Percentiles rank a stretch among this genome's conserved stretches.
Evolutionary conservation across 371 early-diverging fungal species (phyloP).

Genomic region (Mucor circinelloides): DNA sequence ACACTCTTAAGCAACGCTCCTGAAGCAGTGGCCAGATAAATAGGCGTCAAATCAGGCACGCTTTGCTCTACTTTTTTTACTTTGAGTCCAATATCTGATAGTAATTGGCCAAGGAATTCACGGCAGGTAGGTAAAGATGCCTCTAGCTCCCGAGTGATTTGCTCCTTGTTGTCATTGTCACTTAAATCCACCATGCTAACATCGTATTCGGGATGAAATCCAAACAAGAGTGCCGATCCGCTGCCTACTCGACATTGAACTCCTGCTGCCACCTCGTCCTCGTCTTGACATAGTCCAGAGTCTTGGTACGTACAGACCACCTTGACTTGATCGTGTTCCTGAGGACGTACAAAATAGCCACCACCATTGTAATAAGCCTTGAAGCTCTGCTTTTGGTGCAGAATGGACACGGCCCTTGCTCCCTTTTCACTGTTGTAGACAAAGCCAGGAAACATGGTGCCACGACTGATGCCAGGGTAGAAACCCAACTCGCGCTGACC

Average conservation of each 20-base stretch:
- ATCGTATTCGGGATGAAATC: slow-evolving; percentile 75
- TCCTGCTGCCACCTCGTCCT: slow-evolving; percentile 40
- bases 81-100: slow-evolving; percentile 55
- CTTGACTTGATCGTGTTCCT: slow-evolving; percentile 30
- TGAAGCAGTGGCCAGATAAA: slow-evolving; percentile 43
- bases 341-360: slow-evolving; percentile 65
- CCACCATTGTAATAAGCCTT: slow-evolving; percentile 78
- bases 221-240: slow-evolving; percentile 69
- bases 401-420: slow-evolving; percentile 47
- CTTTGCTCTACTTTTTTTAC: slow-evolving; percentile 23
- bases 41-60: slow-evolving; percentile 50
- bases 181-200: slow-evolving; percentile 42
- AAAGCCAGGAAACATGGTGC: slow-evolving; percentile 78
- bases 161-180: slow-evolving; percentile 37
- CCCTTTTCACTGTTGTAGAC: slow-evolving; percentile 79
- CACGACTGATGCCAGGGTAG: slow-evolving; percentile 69
- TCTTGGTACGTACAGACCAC: slow-evolving; percentile 63
- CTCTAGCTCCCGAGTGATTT: slow-evolving; percentile 41
- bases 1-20: background rate
- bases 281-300: slow-evolving; percentile 22
- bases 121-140: slow-evolving; percentile 49
- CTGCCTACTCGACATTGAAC: slow-evolving; percentile 61
- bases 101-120: slow-evolving; percentile 48
- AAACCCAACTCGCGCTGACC: slow-evolving; percentile 77
- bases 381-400: background rate